These are phyloP conservation scores for Sporisorium scitamineum DNA, from an alignment of 1,284 basidiomycete species.

Conservation along the genomic window DNA sequence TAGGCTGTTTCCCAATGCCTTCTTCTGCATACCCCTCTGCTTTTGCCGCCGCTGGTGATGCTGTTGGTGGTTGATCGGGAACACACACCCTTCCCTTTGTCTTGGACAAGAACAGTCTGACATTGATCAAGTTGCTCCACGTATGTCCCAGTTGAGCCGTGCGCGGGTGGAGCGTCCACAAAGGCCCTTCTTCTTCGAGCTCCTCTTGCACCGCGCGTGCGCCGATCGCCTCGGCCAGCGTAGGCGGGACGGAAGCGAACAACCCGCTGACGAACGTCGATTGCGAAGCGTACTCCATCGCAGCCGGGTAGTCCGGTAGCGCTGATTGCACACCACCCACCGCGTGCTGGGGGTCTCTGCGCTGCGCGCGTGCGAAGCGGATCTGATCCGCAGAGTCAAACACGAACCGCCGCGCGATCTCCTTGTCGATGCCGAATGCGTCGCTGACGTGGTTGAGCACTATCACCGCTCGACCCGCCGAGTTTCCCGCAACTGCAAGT, in stretches of 20 bases:
- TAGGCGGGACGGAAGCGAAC: conserved; percentile 33
- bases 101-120: conserved; percentile 41
- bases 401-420: conserved; percentile 33
- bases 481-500: conserved; percentile 5
- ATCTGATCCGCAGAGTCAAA: conserved; percentile 25
- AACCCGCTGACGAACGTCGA: conserved; percentile 34
- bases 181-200: conserved; percentile 1
- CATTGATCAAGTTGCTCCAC: conserved; percentile 59
- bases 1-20: neutral
- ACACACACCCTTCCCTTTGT: conserved; percentile 23
- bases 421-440: conserved; percentile 52
- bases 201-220: neutral
- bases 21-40: neutral
- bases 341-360: too few relatives aligned
- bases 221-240: conserved; percentile 23
- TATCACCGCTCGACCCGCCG: conserved; percentile 26
- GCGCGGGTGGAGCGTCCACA: conserved; percentile 31
- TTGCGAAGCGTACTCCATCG: conserved; percentile 27
- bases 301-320: conserved; percentile 16
- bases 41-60: neutral
- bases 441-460: conserved; percentile 62
- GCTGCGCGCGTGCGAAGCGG: neutral
- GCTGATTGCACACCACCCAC: too few relatives aligned
- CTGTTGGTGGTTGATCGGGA: neutral
- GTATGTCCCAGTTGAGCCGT: conserved; percentile 56